Conservation (phyloP, 768 basidiomycete species). For the Panellus pusillus region DNA sequence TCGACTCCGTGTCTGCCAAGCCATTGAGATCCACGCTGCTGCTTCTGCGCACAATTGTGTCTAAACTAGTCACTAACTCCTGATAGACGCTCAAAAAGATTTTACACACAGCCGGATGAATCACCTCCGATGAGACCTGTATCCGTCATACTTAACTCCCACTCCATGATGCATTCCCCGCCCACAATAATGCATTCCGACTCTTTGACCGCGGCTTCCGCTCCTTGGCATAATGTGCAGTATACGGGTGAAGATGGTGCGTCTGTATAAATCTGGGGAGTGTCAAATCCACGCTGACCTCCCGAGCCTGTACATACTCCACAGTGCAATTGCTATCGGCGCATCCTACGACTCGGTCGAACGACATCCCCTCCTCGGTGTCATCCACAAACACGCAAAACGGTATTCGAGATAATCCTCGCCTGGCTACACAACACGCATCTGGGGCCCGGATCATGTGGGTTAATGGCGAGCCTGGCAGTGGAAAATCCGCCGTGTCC, state of each 20-base stretch:
- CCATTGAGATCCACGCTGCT: background rate
- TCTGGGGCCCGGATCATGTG: slow-evolving; percentile 17
- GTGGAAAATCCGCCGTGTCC: slow-evolving; percentile 14
- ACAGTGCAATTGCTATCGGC: slow-evolving; percentile 21
- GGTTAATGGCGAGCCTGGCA: slow-evolving; percentile 14
- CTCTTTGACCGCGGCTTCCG: too few species aligned
- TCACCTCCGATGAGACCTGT: slow-evolving; percentile 8
- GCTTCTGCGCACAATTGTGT: background rate
- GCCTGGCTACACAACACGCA: slow-evolving; percentile 15
- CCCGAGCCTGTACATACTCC: slow-evolving; percentile 14
- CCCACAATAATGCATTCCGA: background rate
- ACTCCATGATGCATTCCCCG: background rate
- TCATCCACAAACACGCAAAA: slow-evolving; percentile 22
- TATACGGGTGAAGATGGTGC: slow-evolving; percentile 15
- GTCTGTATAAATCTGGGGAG: background rate
- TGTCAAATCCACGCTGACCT: background rate
- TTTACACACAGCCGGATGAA: slow-evolving; percentile 7
- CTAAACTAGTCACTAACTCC: slow-evolving; percentile 12
- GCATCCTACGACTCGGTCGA: slow-evolving; percentile 21
- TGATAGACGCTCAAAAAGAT: slow-evolving; percentile 6
- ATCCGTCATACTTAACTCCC: slow-evolving; percentile 3
- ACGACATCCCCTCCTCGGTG: slow-evolving; percentile 21
- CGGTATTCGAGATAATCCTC: slow-evolving; percentile 17
- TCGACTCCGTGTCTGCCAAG: background rate
- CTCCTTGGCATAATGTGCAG: background rate